These are phyloP conservation scores for Orbilia blumenaviensis DNA, from an alignment of 2,329 filamentous ascomycete species.

Conservation along the genomic window DNA sequence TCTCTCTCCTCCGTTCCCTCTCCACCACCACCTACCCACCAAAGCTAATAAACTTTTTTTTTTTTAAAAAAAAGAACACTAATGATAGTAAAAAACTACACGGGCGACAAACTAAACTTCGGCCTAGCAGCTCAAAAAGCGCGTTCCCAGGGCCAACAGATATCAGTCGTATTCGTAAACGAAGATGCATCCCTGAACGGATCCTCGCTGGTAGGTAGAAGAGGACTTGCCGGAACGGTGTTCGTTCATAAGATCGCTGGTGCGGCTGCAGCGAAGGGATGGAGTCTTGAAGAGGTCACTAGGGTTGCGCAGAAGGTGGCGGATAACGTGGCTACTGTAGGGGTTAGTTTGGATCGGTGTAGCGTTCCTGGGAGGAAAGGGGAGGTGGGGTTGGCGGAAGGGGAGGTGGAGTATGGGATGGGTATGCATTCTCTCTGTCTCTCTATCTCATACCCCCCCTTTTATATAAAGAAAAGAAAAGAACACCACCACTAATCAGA, in stretches of 20 bases:
- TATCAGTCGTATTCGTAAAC: conserved; percentile 89
- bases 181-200: conserved; percentile 84
- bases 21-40: not conserved
- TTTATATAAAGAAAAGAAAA: no score
- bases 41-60: not conserved
- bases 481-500: no score
- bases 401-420: conserved; percentile 73
- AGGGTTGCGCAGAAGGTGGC: conserved; percentile 62
- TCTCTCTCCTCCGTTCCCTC: not conserved
- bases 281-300: conserved; percentile 22
- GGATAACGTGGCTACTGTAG: conserved; percentile 66
- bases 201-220: conserved; percentile 86
- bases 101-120: conserved; percentile 88
- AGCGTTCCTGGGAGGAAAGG: conserved; percentile 66
- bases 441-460: no score
- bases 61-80: conserved; percentile 71
- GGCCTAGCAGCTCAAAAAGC: conserved; percentile 94
- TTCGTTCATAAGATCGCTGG: conserved; percentile 64
- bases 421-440: no score
- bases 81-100: conserved; percentile 95
- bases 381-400: conserved; percentile 57
- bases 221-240: conserved; percentile 87
- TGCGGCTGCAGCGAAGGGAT: conserved; percentile 30
- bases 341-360: conserved; percentile 66
- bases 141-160: conserved; percentile 76